These are phyloP conservation scores for Trypanosoma caninum DNA, from an alignment of 208 protist species.

Conservation along the genomic window DNA sequence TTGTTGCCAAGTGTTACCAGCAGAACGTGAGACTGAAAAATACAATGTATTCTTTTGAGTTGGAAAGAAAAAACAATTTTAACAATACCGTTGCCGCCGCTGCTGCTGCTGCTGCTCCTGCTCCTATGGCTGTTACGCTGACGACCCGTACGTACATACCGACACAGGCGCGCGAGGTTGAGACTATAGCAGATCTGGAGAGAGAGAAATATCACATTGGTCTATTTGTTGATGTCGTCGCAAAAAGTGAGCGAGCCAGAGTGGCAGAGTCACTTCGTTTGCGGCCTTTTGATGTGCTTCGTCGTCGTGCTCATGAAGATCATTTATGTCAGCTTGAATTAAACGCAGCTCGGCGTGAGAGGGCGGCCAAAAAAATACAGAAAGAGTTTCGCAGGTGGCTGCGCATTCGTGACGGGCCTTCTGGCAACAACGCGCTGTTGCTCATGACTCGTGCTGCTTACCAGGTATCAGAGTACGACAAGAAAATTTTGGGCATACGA, in stretches of 20 bases:
- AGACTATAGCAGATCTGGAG: constrained; percentile 27
- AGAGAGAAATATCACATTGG: constrained; percentile 57
- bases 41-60: constrained; percentile 3
- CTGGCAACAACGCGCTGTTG: constrained; percentile 43
- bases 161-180: constrained; percentile 18
- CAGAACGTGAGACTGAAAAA: not conserved
- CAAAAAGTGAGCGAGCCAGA: constrained; percentile 39
- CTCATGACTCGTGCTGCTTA: constrained; percentile 41
- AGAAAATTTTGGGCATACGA: constrained; percentile 23
- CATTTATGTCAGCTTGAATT: constrained; percentile 31
- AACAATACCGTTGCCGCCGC: not conserved
- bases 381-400: constrained; percentile 51
- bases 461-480: constrained; percentile 42
- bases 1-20: not conserved
- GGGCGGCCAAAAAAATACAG: constrained; percentile 64
- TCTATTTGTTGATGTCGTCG: constrained; percentile 42
- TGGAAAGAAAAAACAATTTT: not conserved
- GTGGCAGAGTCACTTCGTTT: constrained; percentile 42
- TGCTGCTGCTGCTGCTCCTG: not conserved
- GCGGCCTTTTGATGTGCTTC: constrained; percentile 45
- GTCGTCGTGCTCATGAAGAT: constrained; percentile 41
- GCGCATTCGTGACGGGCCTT: constrained; percentile 30
- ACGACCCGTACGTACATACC: constrained; percentile 21
- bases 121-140: too few relatives aligned
- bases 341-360: constrained; percentile 25